Evolutionary conservation across 2,329 filamentous ascomycete genomes (phyloP), one percentile per base, ranked within the genome.

Genomic region (Penicillium sp.): DNA sequence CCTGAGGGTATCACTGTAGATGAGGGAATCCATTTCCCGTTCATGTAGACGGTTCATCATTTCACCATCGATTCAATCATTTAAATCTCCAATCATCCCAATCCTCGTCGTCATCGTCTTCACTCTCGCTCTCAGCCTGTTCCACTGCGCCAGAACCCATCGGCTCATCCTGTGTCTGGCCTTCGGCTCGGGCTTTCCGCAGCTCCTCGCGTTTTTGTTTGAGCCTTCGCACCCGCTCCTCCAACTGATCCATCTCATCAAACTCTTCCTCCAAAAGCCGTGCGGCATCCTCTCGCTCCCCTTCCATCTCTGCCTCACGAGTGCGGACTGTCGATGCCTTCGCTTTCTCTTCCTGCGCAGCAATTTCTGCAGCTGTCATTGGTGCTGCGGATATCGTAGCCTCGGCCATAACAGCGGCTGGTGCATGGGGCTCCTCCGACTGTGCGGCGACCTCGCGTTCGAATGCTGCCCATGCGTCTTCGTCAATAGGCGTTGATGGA

Each of bases 401-500:
- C 56, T 82, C 65, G 1, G 72, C 66, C 5, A 68, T 58, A 49
- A 74, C 54, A 4, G 71, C 69, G 38, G 70, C 65, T 22, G 68
- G 68, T 22, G 65, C 60, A 42, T 73, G 66, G 16, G 64, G 66
- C 42, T 61, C 59, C 54, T 72, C 72, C 9, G 74, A 72, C 48
- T 75, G 72, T 39, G 71, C 76, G 8, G 85, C 88, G 53, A 96
- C 86, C 52, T 96, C 90, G 3, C 89, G 89, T 70, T 96, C 88
- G 69, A 96, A 95, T 9, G 90, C 89, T 2, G 89, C 88, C 89
- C 89, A 94, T 73, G 94, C 89, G 52, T 87, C 85, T 67, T 96
- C 90, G 69, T 92, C 85, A 9, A 90, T 75, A 5, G 51, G 31
- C 46, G 69, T 61, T 48, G 58, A 52, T 13, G 57, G 26, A 10